Evolutionary conservation across 108 stramenopile genomes (phyloP).

Genomic region (Skeletonema marinoi): DNA sequence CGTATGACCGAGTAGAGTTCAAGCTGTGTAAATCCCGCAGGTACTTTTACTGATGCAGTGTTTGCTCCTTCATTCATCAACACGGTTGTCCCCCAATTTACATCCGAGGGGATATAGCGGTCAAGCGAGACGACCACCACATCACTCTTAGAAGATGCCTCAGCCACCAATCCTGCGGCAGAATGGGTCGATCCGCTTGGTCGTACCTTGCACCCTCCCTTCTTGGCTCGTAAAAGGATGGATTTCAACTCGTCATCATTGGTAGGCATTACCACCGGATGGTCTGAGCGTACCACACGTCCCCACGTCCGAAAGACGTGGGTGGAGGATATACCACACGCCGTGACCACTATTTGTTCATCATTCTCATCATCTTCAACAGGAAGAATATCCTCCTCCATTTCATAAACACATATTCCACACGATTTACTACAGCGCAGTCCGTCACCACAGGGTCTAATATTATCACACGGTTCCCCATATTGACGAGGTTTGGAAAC

Average conservation of each 20-base stretch:
- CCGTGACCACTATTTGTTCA: too few species aligned
- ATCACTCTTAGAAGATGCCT: neutral
- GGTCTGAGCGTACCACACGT: too few species aligned
- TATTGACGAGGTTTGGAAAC: too few species aligned
- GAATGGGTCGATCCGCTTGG: neutral
- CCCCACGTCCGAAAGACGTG: too few species aligned
- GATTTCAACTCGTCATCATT: neutral
- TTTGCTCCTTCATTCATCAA: neutral
- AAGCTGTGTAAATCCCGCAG: neutral
- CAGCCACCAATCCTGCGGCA: neutral
- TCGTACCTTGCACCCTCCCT: neutral
- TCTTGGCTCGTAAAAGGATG: neutral
- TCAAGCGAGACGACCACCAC: neutral
- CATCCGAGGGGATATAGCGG: neutral
- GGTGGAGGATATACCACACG: too few species aligned
- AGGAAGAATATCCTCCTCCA: too few species aligned
- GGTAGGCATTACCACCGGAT: neutral
- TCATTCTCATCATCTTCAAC: too few species aligned
- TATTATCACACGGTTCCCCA: too few species aligned
- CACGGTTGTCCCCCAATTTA: neutral
- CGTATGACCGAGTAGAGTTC: neutral
- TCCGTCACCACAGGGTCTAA: too few species aligned
- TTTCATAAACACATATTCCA: too few species aligned
- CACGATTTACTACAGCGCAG: too few species aligned
- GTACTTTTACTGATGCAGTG: neutral